A percentile compares a stretch with the other conserved stretches of the same genome.
Evolutionary conservation across 2,329 filamentous ascomycete genomes (phyloP).

Genomic region (Fusarium sp.): DNA sequence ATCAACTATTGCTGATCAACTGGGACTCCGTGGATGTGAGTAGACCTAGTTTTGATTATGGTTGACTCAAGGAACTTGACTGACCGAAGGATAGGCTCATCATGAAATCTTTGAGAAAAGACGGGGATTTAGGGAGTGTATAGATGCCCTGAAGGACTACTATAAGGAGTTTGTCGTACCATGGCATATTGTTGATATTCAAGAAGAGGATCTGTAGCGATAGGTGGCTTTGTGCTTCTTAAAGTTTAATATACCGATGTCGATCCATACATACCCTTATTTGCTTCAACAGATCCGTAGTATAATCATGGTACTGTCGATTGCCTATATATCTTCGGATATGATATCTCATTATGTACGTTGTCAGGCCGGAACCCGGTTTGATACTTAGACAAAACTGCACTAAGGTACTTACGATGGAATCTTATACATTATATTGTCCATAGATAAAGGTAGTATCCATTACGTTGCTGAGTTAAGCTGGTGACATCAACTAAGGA

Average conservation of each 20-base stretch:
- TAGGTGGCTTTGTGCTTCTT: accelerated
- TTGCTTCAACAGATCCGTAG: too few species aligned
- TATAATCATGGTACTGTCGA: too few species aligned
- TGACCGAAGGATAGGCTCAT: not conserved
- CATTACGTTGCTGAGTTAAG: too few species aligned
- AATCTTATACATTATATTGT: too few species aligned
- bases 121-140: not conserved
- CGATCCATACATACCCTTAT: too few species aligned
- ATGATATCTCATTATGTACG: too few species aligned
- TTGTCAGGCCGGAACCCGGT: accelerated
- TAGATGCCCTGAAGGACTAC: not conserved
- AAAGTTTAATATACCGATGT: not conserved
- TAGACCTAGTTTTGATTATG: not conserved
- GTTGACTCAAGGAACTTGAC: not conserved
- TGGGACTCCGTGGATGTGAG: not conserved
- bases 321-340: too few species aligned
- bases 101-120: not conserved
- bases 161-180: not conserved
- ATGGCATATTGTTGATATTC: not conserved
- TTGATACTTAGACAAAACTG: too few species aligned
- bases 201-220: not conserved
- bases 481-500: too few species aligned
- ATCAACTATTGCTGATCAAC: not conserved
- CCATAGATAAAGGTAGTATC: too few species aligned
- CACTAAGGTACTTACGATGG: too few species aligned